Base-by-base conservation (phyloP, 2,329 filamentous ascomycete species). In the Alternaria brassicicola region DNA sequence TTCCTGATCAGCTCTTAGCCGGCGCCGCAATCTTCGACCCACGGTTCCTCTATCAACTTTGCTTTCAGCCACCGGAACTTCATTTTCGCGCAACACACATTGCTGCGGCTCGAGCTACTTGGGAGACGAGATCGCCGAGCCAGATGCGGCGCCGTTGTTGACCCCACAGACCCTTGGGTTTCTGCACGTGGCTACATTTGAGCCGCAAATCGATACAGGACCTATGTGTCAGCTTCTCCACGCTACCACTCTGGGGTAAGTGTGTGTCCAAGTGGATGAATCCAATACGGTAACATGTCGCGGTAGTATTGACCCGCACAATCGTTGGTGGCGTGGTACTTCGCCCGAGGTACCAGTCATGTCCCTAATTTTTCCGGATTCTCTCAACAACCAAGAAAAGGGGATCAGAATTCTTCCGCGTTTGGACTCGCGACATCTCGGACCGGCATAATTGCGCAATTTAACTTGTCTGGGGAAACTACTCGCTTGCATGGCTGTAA, bases 291-390 rank as follows among this genome's bases (percentile, higher is more conserved):
- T 57, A 61, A 61, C 55, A 26, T 39, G 36, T 53, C 31, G 56
- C 39, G 41, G 35, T 30, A 35, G 56, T 57, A 52, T 57, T 57
- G 30, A 46, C 30, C 59, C 56, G 52, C 52, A 38, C 28, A 31
- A 36, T 15, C 19, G 19, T 23, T 23, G 23, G 42, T 50, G 48
- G 49, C 48, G 31, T 48, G 48, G 45, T 60, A 62, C 56, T 48
- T 62, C 17, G 35, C 55, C 57, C 56, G 57, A 62, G 57, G 57
- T 61, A 61, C 43, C 38, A 15, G 23, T 35, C 33, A 19, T 7
- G 23, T 43, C 35, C 19, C 31, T 42, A 43, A 23, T 55, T 55
- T 39, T 30, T 50, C 52, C 45, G 52, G 36, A 19, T 21, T 8
- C 36, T 33, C 35, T 31, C 39, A 42, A 46, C 28, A 46, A 38